phyloP scores from a whole-genome alignment of 2,329 filamentous ascomycete species.

The Pleomassaria siparia region DNA sequence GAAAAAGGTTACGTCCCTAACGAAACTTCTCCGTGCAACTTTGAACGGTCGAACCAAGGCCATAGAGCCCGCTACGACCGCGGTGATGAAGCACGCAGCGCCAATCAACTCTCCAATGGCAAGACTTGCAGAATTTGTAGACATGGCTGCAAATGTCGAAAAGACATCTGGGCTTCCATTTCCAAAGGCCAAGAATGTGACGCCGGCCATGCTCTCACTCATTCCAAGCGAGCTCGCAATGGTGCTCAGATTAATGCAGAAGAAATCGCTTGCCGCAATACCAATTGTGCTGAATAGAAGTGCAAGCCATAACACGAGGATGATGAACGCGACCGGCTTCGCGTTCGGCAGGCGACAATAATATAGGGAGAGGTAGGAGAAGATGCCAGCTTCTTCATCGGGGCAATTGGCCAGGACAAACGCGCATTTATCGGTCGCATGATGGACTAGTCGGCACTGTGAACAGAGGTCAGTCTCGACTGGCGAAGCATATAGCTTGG shows the following conservation, averaged over 20 bases:
- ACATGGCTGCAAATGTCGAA: conserved; percentile 97
- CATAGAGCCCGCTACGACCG: conserved; percentile 96
- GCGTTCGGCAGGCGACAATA: conserved; percentile 74
- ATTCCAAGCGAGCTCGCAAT: conserved; percentile 86
- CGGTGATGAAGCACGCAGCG: conserved; percentile 92
- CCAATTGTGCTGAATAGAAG: conserved; percentile 95
- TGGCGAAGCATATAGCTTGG: neutral
- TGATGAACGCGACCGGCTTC: conserved; percentile 74
- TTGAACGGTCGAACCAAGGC: conserved; percentile 93
- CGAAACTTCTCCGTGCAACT: conserved; percentile 84
- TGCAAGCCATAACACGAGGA: conserved; percentile 80
- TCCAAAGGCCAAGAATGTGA: conserved; percentile 94
- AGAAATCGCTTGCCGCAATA: conserved; percentile 97
- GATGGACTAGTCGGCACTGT: conserved; percentile 78
- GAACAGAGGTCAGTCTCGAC: neutral
- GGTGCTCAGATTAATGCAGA: conserved; percentile 94
- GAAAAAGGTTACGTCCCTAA: conserved; percentile 91
- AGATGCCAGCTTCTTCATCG: conserved; percentile 85
- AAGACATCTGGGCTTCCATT: conserved; percentile 99
- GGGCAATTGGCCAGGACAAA: conserved; percentile 81
- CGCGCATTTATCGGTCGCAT: conserved; percentile 75
- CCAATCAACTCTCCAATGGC: conserved; percentile 94
- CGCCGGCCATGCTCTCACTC: conserved; percentile 93
- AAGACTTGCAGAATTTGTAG: conserved; percentile 93
- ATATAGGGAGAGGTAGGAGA: conserved; percentile 87